Evolutionary conservation across 306 rosid species (phyloP), one percentile per base, ranked within the genome.

Genomic region (Ormosia semicastrata): DNA sequence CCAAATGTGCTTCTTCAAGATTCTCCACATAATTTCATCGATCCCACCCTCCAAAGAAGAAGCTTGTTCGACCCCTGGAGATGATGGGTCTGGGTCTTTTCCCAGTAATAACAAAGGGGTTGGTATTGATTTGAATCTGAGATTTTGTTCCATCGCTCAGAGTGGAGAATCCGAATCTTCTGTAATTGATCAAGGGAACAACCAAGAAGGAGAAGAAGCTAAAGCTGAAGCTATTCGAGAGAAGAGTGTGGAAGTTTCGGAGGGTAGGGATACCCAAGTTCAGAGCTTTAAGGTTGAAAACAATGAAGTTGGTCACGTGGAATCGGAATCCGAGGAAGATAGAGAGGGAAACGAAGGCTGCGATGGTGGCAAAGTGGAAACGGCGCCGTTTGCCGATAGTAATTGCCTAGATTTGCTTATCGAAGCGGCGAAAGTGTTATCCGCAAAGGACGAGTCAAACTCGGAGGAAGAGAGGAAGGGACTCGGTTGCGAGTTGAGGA

Each of bases 1-100:
- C 73, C 92, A 89, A 89, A 76, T 77, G 81, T 68, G 87, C 77
- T 47, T 89, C 36, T 84, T 87, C 73, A 87, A 87, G 82, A 89
- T 89, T 81, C 85, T 89, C 8, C 78, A 17, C 44, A 80, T 58
- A 54, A 89, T 89, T 34, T 86, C 92, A 10, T 76, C 92, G 5
- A 67, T 78, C 7, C 87, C 88, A 5, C 79, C 85, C 0, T 44
- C 68, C 12, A 15, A 71, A 59, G 30, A 72, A 44, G 33, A 63
- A 3, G 8, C 58, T 15, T 29, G 4, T 41, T 30, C 8, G 8
- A 34, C 39, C 32, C 54, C 9, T 41, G 11, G 1, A 13, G 46
- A 71, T 39, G 47, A 73, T 54, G 37, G 5, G 40, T 73, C 49
- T 3, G 4, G 9, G 53, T 39, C 66, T 66, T 67, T 39, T 15